A percentile compares a stretch with the other conserved stretches of the same genome.
These are phyloP conservation scores for Thyridium curvatum DNA, from an alignment of 2,329 filamentous ascomycete species.

Conservation along the genomic window DNA sequence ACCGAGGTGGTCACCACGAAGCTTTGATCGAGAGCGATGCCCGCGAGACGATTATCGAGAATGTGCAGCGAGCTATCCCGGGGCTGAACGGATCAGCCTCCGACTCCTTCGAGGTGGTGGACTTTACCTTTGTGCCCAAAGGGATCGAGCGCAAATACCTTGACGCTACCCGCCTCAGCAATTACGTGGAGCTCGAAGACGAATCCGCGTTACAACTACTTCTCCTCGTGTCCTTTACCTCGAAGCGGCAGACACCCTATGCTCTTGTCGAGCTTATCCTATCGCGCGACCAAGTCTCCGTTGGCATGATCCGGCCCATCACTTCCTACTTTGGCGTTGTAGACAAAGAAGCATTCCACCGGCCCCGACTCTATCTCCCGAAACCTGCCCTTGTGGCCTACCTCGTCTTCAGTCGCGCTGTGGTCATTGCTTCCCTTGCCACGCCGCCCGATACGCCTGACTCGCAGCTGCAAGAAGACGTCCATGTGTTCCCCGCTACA, in stretches of 20 bases:
- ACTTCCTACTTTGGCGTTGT: slow-evolving; percentile 54
- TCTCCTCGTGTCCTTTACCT: slow-evolving; percentile 52
- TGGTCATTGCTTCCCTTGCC: slow-evolving; percentile 70
- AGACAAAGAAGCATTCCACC: slow-evolving; percentile 30
- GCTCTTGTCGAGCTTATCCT: slow-evolving; percentile 68
- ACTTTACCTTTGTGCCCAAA: slow-evolving; percentile 66
- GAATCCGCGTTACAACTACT: slow-evolving; percentile 52
- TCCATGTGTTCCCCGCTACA: slow-evolving; percentile 51
- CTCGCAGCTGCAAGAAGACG: slow-evolving; percentile 63
- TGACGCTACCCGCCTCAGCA: slow-evolving; percentile 43
- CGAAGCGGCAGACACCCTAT: slow-evolving; percentile 54
- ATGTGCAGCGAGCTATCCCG: slow-evolving; percentile 51
- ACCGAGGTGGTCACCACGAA: slow-evolving; percentile 78
- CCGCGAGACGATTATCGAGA: slow-evolving; percentile 55
- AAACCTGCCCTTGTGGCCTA: slow-evolving; percentile 75
- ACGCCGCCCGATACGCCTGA: slow-evolving; percentile 65
- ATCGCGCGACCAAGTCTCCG: slow-evolving; percentile 40
- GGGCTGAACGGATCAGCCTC: slow-evolving; percentile 40
- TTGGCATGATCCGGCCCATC: slow-evolving; percentile 64
- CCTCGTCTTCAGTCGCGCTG: slow-evolving; percentile 69
- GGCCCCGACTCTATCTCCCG: slow-evolving; percentile 70
- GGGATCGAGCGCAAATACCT: slow-evolving; percentile 42
- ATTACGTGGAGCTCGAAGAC: slow-evolving; percentile 42
- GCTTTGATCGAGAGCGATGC: slow-evolving; percentile 67
- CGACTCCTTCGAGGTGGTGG: slow-evolving; percentile 66